These are phyloP conservation scores for Aquilaria malaccensis DNA, from an alignment of 345 rosid genomes.

Conservation along the genomic window DNA sequence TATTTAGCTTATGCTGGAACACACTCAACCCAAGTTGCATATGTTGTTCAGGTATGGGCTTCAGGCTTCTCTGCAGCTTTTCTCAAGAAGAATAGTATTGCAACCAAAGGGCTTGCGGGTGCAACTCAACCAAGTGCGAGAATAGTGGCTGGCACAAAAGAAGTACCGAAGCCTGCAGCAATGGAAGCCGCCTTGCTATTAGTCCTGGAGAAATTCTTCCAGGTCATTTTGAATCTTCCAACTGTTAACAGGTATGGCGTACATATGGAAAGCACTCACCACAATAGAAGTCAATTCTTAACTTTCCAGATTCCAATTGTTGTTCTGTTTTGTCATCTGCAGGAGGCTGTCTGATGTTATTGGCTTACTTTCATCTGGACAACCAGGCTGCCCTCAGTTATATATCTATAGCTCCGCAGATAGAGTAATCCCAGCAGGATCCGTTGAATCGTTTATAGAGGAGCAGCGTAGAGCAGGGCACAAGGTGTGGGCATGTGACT, in stretches of 20 bases:
- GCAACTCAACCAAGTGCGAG: slow-evolving; percentile 25
- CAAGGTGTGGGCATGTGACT: slow-evolving; percentile 85
- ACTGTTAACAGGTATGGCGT: slow-evolving; percentile 58
- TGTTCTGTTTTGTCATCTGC: slow-evolving; percentile 7
- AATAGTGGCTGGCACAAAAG: slow-evolving; percentile 18
- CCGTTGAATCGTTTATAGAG: slow-evolving; percentile 83
- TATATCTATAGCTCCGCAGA: slow-evolving; percentile 97
- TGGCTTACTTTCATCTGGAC: slow-evolving; percentile 55
- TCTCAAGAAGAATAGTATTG: slow-evolving; percentile 79
- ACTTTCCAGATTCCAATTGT: too few relatives aligned
- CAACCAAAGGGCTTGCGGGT: slow-evolving; percentile 49
- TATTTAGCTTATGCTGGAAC: too few relatives aligned
- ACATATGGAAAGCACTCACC: too few relatives aligned
- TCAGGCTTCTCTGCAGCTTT: slow-evolving; percentile 96
- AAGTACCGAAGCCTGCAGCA: slow-evolving; percentile 53
- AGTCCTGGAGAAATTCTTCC: slow-evolving; percentile 74
- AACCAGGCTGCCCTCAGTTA: slow-evolving; percentile 89
- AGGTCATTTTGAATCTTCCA: slow-evolving; percentile 74
- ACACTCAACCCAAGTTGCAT: too few relatives aligned
- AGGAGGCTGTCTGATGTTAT: slow-evolving; percentile 82
- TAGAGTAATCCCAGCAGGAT: slow-evolving; percentile 72
- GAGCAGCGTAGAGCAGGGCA: slow-evolving; percentile 71
- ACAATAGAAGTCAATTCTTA: too few relatives aligned
- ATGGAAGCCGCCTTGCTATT: slow-evolving; percentile 79
- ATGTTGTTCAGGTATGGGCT: slow-evolving; percentile 72